phyloP scores from a whole-genome alignment of 2,329 filamentous ascomycete species.

The Exophiala phaeomuriformis region DNA sequence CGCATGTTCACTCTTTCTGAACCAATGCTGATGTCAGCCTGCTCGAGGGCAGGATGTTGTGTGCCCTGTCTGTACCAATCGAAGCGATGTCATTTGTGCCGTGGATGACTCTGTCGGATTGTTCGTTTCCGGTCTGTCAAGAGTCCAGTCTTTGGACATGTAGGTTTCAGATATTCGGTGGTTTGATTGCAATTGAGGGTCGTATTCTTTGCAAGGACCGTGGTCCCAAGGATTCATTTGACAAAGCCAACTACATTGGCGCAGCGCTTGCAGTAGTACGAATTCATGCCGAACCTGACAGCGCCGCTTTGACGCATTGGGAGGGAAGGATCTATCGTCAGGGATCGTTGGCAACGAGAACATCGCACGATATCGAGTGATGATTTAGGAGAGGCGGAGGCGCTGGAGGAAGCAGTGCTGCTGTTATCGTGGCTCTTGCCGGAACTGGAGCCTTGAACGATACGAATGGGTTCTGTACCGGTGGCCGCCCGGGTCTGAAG shows the following conservation, averaged over 20 bases:
- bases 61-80: slow-evolving; percentile 1
- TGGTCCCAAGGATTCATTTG: slow-evolving; percentile 18
- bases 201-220: neutral
- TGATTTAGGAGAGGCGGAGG: slow-evolving; percentile 18
- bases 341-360: slow-evolving; percentile 42
- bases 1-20: slow-evolving; percentile 3
- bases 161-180: neutral
- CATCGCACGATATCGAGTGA: slow-evolving; percentile 41
- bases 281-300: slow-evolving; percentile 44
- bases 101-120: neutral
- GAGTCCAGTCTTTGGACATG: too few relatives aligned
- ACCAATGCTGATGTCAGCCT: slow-evolving; percentile 8
- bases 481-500: slow-evolving; percentile 21
- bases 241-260: slow-evolving; percentile 26
- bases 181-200: neutral
- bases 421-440: slow-evolving; percentile 24
- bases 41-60: neutral
- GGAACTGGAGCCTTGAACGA: neutral
- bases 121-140: neutral
- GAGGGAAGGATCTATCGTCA: slow-evolving; percentile 35
- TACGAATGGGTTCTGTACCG: slow-evolving; percentile 10
- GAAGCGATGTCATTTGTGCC: slow-evolving; percentile 2
- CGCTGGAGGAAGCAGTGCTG: slow-evolving; percentile 21
- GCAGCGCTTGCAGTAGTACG: slow-evolving; percentile 39
- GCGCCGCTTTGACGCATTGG: slow-evolving; percentile 31